Evolutionary conservation across 331 rosid species (phyloP).

Genomic region (Cydonia oblonga): DNA sequence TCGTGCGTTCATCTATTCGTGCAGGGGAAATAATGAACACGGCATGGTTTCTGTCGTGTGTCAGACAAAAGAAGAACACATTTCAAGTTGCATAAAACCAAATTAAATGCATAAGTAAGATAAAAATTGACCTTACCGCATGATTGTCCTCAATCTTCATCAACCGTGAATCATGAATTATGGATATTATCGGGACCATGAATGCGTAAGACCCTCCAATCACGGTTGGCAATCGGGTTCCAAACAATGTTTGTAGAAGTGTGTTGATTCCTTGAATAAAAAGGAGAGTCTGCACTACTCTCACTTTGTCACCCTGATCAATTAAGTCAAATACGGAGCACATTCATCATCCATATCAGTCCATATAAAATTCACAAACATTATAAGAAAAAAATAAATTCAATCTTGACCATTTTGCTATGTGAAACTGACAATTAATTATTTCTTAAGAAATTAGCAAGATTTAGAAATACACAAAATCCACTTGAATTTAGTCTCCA

Average conservation of each 20-base stretch:
- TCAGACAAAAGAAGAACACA: not conserved
- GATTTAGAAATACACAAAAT: not conserved
- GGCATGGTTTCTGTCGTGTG: not conserved
- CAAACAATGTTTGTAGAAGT: constrained; percentile 86
- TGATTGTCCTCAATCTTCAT: constrained; percentile 52
- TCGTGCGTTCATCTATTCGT: not conserved
- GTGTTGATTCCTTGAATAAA: constrained; percentile 93
- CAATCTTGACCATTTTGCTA: not conserved
- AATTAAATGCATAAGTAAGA: not conserved
- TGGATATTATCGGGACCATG: constrained; percentile 95
- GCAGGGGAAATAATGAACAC: not conserved
- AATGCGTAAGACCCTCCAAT: constrained; percentile 96
- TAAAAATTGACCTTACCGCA: constrained; percentile 37
- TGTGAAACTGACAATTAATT: not conserved
- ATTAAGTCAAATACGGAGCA: not conserved
- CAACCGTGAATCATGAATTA: constrained; percentile 68
- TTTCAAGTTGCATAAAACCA: not conserved
- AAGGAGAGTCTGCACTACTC: constrained; percentile 89
- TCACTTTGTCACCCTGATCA: constrained; percentile 86
- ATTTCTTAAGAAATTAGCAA: not conserved
- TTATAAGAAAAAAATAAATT: not conserved
- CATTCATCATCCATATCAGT: not conserved
- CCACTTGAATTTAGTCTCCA: not conserved
- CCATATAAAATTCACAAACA: not conserved
- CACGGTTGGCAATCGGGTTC: constrained; percentile 94